Evolutionary conservation across 1,284 basidiomycete species (phyloP), one percentile per base, ranked within the genome.

Genomic region (Meira miltonrushii): DNA sequence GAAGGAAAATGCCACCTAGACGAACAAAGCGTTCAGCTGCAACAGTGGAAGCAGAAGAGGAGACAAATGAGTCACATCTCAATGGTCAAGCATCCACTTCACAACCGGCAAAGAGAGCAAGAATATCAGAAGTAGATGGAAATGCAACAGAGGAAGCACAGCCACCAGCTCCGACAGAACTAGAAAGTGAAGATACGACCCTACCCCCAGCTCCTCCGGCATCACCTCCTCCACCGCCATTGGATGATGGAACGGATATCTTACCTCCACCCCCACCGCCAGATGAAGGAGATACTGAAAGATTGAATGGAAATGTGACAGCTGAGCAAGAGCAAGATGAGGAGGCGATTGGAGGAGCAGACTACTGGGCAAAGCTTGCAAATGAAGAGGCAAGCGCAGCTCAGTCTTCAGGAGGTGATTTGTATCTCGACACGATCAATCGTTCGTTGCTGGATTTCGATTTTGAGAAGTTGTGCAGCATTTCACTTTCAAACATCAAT

Each of bases 381-480:
- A 54, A 81, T 48, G 60, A 83, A 53, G 55, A 59, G 25, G 62
- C 70, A 41, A 83, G 83, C 55, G 37, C 23, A 2, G 37, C 37
- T 3, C 37, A 53, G 25, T 33, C 28, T 33, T 6, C 21, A 39
- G 84, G 86, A 44, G 88, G 88, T 52, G 93, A 97, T 79, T 83
- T 97, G 69, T 97, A 97, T 79, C 86, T 98, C 58, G 94, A 98
- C 80, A 97, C 94, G 65, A 74, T 79, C 64, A 67, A 77, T 47
- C 68, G 77, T 13, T 46, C 53, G 6, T 55, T 87, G 41, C 86
- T 99, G 62, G 95, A 99, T 80, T 99, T 99, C 80, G 95, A 99
- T 81, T 98, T 99, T 76, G 95, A 99, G 82, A 92, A 94, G 82
- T 84, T 98, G 33, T 99, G 95, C 82, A 96, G 92, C 9, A 91